phyloP scores from a whole-genome alignment of 2,329 filamentous ascomycete genomes.

The Trematosphaeria pertusa region DNA sequence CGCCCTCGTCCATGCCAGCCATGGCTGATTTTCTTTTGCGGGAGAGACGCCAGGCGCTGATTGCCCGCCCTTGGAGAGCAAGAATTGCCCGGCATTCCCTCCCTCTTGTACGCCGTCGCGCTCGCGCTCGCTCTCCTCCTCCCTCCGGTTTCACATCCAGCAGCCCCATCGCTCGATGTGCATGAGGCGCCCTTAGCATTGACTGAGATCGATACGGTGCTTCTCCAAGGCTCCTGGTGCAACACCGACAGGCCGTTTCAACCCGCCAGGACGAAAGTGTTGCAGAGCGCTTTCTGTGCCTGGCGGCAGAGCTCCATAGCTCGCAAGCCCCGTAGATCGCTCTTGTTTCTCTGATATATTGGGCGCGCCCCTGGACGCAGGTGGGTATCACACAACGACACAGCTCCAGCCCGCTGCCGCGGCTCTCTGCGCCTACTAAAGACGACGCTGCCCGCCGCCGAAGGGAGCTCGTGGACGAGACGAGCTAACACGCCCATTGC shows the following conservation, averaged over 20 bases:
- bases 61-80: constrained; percentile 35
- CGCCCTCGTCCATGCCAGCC: constrained; percentile 24
- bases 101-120: constrained; percentile 47
- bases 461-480: constrained; percentile 43
- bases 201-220: constrained; percentile 42
- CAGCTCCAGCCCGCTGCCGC: constrained; percentile 42
- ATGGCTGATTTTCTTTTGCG: constrained; percentile 44
- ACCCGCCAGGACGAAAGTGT: constrained; percentile 44
- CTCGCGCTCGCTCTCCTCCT: constrained; percentile 38
- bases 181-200: constrained; percentile 48
- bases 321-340: constrained; percentile 42
- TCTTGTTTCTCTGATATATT: constrained; percentile 49
- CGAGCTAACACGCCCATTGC: no score
- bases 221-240: constrained; percentile 43
- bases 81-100: constrained; percentile 36
- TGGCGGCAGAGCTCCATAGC: constrained; percentile 43
- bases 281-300: constrained; percentile 49
- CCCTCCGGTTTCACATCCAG: constrained; percentile 45
- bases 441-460: constrained; percentile 32
- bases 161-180: constrained; percentile 46
- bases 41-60: constrained; percentile 35
- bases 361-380: constrained; percentile 43
- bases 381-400: constrained; percentile 49
- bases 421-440: constrained; percentile 48
- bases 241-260: constrained; percentile 47